These are phyloP conservation scores for Glycyrrhiza uralensis DNA, from an alignment of 306 rosid species.

Conservation along the genomic window DNA sequence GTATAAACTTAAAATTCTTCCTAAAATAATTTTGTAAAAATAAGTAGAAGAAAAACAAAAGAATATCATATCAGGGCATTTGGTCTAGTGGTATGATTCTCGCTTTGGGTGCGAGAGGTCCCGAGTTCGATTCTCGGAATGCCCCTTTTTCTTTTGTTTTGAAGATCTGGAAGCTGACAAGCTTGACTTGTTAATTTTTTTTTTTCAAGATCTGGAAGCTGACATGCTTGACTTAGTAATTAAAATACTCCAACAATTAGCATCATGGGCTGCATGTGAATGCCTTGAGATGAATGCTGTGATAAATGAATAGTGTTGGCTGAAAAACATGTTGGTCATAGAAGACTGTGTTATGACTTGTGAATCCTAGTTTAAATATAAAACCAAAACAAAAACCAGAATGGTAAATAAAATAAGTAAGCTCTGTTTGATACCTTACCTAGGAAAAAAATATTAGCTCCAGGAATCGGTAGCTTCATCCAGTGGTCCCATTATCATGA, in stretches of 20 bases:
- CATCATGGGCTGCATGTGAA: slow-evolving; percentile 10
- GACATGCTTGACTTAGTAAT: background rate
- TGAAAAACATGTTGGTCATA: background rate
- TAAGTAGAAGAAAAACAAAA: too few species aligned
- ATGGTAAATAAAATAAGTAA: background rate
- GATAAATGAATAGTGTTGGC: background rate
- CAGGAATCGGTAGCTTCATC: background rate
- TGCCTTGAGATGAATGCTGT: background rate
- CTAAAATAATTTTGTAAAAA: background rate
- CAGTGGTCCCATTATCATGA: background rate
- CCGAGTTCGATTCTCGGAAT: slow-evolving; percentile 32
- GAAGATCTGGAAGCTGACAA: background rate
- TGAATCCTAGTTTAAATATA: background rate
- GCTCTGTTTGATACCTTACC: background rate
- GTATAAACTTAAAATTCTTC: background rate
- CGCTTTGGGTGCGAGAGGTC: slow-evolving; percentile 64
- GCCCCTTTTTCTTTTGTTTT: background rate
- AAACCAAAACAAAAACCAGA: background rate
- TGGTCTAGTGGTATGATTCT: slow-evolving; percentile 60
- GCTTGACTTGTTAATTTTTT: background rate
- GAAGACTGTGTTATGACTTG: background rate
- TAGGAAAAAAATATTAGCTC: background rate
- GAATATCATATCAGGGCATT: background rate
- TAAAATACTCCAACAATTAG: background rate
- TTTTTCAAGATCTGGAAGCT: background rate